phyloP scores from a whole-genome alignment of 345 rosid species.

The Murraya paniculata region DNA sequence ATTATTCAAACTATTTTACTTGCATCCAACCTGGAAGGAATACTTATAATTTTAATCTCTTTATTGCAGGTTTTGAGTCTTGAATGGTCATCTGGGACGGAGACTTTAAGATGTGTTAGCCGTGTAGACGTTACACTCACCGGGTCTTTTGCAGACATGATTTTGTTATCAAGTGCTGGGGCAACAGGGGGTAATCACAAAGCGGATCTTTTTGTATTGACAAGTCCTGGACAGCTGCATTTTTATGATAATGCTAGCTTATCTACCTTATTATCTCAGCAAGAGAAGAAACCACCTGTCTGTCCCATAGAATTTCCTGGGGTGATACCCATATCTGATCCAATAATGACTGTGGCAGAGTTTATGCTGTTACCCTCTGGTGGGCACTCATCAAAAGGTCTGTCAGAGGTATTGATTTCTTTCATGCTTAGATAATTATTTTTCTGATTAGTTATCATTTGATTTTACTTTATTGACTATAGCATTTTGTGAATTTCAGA shows the following conservation, averaged over 20 bases:
- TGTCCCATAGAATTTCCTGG: conserved; percentile 41
- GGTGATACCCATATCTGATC: conserved; percentile 48
- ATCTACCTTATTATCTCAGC: conserved; percentile 42
- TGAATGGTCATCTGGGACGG: conserved; percentile 65
- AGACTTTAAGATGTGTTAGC: conserved; percentile 46
- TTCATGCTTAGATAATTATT: background rate
- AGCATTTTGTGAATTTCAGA: conserved; percentile 18
- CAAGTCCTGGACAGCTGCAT: conserved; percentile 69
- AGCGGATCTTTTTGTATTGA: conserved; percentile 49
- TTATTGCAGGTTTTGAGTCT: conserved; percentile 54
- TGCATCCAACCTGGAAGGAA: background rate
- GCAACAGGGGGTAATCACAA: conserved; percentile 29
- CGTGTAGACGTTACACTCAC: conserved; percentile 53
- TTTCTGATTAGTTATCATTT: conserved; percentile 7
- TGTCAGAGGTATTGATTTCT: conserved; percentile 43
- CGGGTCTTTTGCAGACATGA: conserved; percentile 68
- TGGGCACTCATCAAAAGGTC: conserved; percentile 38
- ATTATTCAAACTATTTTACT: background rate
- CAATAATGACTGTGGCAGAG: conserved; percentile 46
- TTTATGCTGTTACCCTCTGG: conserved; percentile 29
- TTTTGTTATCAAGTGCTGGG: conserved; percentile 50
- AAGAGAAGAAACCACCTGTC: conserved; percentile 41
- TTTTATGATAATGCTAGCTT: conserved; percentile 45
- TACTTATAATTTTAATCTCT: conserved; percentile 7
- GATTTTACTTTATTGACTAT: background rate